Evolutionary conservation across 345 rosid genomes (phyloP), one percentile per base, ranked within the genome.

Genomic region (Eucalyptus melliodora): DNA sequence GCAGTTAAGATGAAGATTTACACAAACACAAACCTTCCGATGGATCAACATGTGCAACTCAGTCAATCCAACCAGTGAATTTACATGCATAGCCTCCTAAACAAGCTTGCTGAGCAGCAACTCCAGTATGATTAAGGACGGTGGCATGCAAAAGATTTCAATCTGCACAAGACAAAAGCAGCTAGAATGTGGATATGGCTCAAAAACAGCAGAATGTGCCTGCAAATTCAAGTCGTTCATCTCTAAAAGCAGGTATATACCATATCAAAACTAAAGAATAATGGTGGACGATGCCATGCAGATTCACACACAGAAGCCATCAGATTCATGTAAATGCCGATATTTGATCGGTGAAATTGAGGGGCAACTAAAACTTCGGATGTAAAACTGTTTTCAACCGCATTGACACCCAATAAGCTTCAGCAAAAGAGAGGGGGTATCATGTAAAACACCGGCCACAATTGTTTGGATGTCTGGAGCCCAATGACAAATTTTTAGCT

Each of bases 61-160:
- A 81, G 88, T 95, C 96, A 90, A 97, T 87, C 97, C 97, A 97
- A 92, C 95, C 99, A 87, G 97, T 55, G 99, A 95, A 89, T 92
- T 93, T 87, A 96, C 98, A 85, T 95, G 98, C 89, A 96, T 90
- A 81, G 99, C 92, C 88, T 99, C 98, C 86, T 96, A 97, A 27
- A 98, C 87, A 87, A 97, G 98, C 95, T 95, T 96, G 97, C 99
- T 98, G 93, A 96, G 90, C 77, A 98, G 97, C 95, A 98, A 97
- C 96, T 91, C 99, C 98, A 6, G 99, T 97, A 93, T 96, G 99
- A 93, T 97, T 96, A 99, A 97, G 59, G 95, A 93, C 85, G 99
- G 96, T 44, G 98, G 97, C 99, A 95, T 98, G 91, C 97, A 96
- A 92, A 98, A 98, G 90, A 98, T 95, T 82, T 99, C 99, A 89